Evolutionary conservation across 2,329 filamentous ascomycete genomes (phyloP).

Genomic region (Fusarium nanum): DNA sequence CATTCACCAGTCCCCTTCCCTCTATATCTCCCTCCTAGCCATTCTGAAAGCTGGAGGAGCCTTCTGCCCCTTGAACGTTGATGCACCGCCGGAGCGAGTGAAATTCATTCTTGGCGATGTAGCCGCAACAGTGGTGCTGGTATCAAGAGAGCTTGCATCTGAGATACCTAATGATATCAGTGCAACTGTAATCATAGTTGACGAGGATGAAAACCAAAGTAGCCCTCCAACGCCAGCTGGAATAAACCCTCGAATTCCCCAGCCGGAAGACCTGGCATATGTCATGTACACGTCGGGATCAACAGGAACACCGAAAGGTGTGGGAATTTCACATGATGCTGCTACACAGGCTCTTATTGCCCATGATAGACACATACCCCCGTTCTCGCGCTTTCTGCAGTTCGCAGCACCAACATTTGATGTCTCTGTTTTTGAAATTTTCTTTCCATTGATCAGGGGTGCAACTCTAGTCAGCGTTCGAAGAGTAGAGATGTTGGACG

Average conservation of each 20-base stretch:
- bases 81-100: constrained; percentile 80
- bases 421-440: constrained; percentile 94
- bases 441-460: constrained; percentile 83
- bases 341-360: constrained; percentile 85
- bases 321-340: constrained; percentile 82
- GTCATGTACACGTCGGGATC: constrained; percentile 95
- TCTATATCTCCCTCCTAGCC: constrained; percentile 83
- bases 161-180: constrained; percentile 52
- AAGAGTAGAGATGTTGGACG: constrained; percentile 76
- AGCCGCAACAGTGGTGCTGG: constrained; percentile 74
- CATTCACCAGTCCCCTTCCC: constrained; percentile 77
- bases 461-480: constrained; percentile 78
- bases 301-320: constrained; percentile 89
- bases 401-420: constrained; percentile 95
- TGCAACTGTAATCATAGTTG: constrained; percentile 54
- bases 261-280: constrained; percentile 73
- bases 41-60: constrained; percentile 84
- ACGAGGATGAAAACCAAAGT: constrained; percentile 40
- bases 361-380: constrained; percentile 81
- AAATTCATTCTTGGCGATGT: constrained; percentile 86
- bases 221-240: not conserved
- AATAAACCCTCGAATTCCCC: constrained; percentile 32
- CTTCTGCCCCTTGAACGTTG: constrained; percentile 86
- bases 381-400: constrained; percentile 84
- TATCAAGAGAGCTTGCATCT: constrained; percentile 61